Base-by-base conservation (phyloP, 345 rosid genomes). In the Eucalyptus caleyi region DNA sequence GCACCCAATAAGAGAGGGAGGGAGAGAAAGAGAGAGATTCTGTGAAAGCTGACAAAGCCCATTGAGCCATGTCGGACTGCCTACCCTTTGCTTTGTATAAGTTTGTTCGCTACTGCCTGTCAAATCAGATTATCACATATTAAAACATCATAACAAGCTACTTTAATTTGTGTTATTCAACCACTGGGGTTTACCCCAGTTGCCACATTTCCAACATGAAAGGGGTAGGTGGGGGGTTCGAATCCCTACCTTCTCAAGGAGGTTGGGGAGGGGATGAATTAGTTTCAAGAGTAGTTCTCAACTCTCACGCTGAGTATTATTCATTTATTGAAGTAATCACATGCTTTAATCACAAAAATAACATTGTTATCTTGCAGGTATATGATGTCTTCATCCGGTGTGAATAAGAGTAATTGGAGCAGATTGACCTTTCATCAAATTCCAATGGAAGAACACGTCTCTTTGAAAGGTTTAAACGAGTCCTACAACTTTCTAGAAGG, bases 221-320 rank as follows among this genome's bases (percentile, higher is more conserved):
- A 50, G 6, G 16, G 6, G 0, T 5, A 50, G 0, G 6, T 50
- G 50, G 3, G 0, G 2, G 2, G 3, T 50, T 50, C 50, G 3
- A 50, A 13, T 50, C 6, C 3, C 16, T 3, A 50, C 51, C 6
- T 50, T 50, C 5, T 14, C 0, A 50, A 15, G 0, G 51, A 50
- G 51, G 16, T 14, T 50, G 3, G 51, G 16, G 16, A 5, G 3
- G 0, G 6, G 16, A 50, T 14, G 16, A 50, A 50, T 50, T 50
- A 50, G 16, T 50, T 50, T 50, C 6, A 50, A 0, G 16, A 49
- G 16, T 2, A 49, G 0, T 49, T 49, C 5, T 49, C 16, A 1
- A 49, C 6, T 49, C 50, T 1, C 50, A 49, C 6, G 1, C 13
- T 59, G 12, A 24, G 65, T 59, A 24, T 59, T 59, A 59, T 59